Percentiles rank a stretch among this genome's conserved stretches.
Conservation (phyloP, 2,329 filamentous ascomycete genomes). For the Aspergillus luchuensis region DNA sequence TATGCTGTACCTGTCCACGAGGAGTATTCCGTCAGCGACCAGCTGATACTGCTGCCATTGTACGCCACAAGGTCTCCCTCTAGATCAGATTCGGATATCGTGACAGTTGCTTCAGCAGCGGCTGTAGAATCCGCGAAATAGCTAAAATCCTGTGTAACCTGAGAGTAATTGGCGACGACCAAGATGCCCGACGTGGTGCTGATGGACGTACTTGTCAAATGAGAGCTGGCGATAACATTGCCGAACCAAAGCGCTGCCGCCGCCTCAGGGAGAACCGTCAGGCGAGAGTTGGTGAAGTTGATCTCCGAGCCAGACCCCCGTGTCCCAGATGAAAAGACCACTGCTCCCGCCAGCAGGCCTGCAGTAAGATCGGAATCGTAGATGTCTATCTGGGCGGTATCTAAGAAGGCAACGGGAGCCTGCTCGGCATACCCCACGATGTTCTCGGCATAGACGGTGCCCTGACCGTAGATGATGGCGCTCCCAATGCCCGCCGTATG, state of each 20-base stretch:
- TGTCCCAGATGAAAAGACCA: neutral
- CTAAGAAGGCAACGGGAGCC: neutral
- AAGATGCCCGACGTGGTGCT: neutral
- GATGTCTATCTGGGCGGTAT: neutral
- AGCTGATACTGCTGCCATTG: neutral
- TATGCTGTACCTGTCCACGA: neutral
- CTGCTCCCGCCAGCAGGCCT: neutral
- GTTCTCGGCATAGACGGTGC: neutral
- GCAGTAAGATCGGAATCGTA: neutral
- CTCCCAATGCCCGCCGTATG: neutral
- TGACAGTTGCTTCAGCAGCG: neutral
- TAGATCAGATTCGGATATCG: neutral
- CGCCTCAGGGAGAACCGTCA: neutral
- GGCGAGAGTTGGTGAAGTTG: neutral
- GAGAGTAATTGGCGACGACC: neutral
- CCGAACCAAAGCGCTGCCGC: neutral
- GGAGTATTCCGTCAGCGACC: neutral
- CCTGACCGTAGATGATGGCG: neutral
- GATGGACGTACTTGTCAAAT: neutral
- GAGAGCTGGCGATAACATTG: neutral
- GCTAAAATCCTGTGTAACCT: neutral
- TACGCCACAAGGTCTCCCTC: neutral
- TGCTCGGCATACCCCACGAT: neutral
- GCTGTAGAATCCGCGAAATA: neutral
- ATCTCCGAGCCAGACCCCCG: neutral